Base-by-base conservation (phyloP, 306 rosid genomes). In the Acacia acuminata region DNA sequence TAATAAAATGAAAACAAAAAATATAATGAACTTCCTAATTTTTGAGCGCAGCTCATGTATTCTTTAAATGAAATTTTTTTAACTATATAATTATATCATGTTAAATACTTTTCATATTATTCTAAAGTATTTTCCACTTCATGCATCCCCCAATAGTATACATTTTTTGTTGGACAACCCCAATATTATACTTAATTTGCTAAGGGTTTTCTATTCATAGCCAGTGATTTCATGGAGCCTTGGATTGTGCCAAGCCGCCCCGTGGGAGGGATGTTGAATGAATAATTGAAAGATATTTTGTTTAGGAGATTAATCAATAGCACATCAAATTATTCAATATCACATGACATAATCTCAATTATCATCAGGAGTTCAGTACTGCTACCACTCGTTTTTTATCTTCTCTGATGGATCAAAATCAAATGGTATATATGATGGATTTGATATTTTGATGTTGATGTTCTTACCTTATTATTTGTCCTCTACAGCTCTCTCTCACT, bases 381-480 rank as follows among this genome's bases (percentile, higher is more conserved):
- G 15, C 55, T 22, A 78, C 82, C 51, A 34, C 75, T 70, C 75
- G 40, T 64, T 27, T 64, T 47, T 67, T 40, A 74, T 74, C 78
- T 78, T 20, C 25, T 60, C 12, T 70, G 42, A 53, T 58, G 47
- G 73, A 34, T 77, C 34, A 56, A 56, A 3, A 34, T 77, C 34
- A 56, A 56, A 3, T 12, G 24, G 63, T 78, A 67, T 78, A 67
- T 53, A 3, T 1, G 45, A 74, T 74, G 77, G 80, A 83, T 43
- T 83, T 55, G 86, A 74, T 82, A 44, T 71, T 74, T 11, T 56
- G 65, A 43, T n/a, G 66, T 11, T 56, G 65, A 43, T n/a, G 66
- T 79, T 17, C n/a, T 20, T 17, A 30, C 13, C 56, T 25, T 38
- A 27, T 27, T 27, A 34, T 5, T 76, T 43, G 77, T 69, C 68